These are phyloP conservation scores for Mallotus repandus DNA, from an alignment of 441 rosid genomes.

Conservation along the genomic window DNA sequence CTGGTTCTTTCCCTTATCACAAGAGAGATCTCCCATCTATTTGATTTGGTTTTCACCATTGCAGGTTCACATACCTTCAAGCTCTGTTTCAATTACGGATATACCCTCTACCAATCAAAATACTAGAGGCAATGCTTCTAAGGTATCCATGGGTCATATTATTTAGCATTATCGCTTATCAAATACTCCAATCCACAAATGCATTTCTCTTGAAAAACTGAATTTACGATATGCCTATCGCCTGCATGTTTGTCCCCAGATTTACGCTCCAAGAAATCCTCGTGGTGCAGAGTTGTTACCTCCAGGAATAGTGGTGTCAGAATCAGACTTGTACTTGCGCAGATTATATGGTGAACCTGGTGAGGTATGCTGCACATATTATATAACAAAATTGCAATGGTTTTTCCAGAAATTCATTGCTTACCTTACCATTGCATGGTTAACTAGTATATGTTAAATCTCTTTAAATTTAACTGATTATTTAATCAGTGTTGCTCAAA, in stretches of 20 bases:
- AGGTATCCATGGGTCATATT: conserved; percentile 34
- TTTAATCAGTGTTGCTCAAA: conserved; percentile 4
- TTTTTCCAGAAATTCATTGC: conserved; percentile 2
- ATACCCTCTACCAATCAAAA: conserved; percentile 34
- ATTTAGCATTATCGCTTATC: background rate
- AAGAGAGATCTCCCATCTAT: conserved; percentile 16
- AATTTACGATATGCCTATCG: conserved; percentile 12
- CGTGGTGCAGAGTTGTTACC: conserved; percentile 91
- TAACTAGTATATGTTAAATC: background rate
- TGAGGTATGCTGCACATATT: conserved; percentile 50
- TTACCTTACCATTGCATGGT: conserved; percentile 1
- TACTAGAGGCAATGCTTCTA: conserved; percentile 34
- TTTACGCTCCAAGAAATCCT: conserved; percentile 81
- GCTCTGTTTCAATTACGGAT: conserved; percentile 48
- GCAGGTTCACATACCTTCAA: conserved; percentile 62
- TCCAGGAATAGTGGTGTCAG: conserved; percentile 73
- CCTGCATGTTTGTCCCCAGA: conserved; percentile 43
- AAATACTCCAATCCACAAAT: background rate
- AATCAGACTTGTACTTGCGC: conserved; percentile 75
- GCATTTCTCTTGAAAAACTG: background rate
- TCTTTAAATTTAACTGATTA: conserved; percentile 8
- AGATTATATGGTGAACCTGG: conserved; percentile 94
- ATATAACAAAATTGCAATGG: background rate
- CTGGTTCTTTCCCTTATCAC: conserved; percentile 3
- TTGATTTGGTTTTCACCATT: conserved; percentile 16